These are phyloP conservation scores for Alternaria gaisen DNA, from an alignment of 2,329 filamentous ascomycete genomes.

Conservation along the genomic window DNA sequence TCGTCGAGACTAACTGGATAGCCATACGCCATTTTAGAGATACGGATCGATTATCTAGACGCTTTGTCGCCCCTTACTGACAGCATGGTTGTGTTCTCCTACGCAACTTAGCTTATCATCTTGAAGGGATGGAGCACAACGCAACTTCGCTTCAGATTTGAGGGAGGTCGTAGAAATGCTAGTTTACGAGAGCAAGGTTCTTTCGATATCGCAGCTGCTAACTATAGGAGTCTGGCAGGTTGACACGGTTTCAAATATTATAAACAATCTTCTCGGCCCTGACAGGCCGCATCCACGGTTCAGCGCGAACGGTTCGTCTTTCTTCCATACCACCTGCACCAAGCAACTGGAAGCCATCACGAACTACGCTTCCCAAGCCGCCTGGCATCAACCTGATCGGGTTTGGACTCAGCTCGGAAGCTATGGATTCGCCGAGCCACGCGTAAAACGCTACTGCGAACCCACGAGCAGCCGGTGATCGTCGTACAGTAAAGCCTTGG, in stretches of 20 bases:
- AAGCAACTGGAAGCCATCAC: slow-evolving; percentile 24
- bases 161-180: not conserved
- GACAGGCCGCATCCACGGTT: slow-evolving; percentile 51
- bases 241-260: slow-evolving; percentile 9
- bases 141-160: not conserved
- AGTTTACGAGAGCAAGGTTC: not conserved
- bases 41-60: not conserved
- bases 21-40: not conserved
- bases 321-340: slow-evolving; percentile 35
- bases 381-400: slow-evolving; percentile 41
- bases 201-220: not conserved
- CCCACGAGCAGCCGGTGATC: slow-evolving; percentile 22
- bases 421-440: slow-evolving; percentile 40
- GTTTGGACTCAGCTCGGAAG: slow-evolving; percentile 35
- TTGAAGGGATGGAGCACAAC: not conserved
- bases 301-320: slow-evolving; percentile 25
- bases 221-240: not conserved
- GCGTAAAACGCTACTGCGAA: slow-evolving; percentile 51
- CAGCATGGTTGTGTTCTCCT: not conserved
- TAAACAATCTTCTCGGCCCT: slow-evolving; percentile 54
- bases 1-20: not conserved
- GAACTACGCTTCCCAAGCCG: slow-evolving; percentile 32
- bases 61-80: not conserved
- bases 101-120: not conserved
- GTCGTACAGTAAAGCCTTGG: slow-evolving; percentile 38